These are phyloP conservation scores for Lachnellula subtilissima DNA, from an alignment of 2,329 filamentous ascomycete genomes.

Conservation along the genomic window DNA sequence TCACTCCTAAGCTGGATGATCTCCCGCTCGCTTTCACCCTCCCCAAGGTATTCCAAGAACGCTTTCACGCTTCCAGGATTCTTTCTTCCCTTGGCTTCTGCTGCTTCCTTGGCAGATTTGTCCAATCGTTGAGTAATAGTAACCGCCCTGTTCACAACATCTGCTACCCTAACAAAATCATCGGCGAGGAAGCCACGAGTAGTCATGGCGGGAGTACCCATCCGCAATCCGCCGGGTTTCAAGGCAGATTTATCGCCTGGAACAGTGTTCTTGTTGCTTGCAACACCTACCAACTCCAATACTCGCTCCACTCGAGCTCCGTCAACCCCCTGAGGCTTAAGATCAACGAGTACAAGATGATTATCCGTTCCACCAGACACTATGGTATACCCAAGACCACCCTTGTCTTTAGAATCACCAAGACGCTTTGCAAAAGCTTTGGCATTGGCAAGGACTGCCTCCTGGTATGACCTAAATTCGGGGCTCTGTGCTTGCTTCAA, in stretches of 20 bases:
- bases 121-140: constrained; percentile 72
- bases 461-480: constrained; percentile 91
- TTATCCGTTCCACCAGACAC: constrained; percentile 96
- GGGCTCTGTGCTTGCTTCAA: constrained; percentile 86
- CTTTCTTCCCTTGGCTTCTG: constrained; percentile 63
- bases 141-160: constrained; percentile 80
- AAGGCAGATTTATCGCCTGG: constrained; percentile 92
- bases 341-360: constrained; percentile 88
- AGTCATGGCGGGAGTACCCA: constrained; percentile 97
- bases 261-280: constrained; percentile 99
- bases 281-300: constrained; percentile 87
- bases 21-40: constrained; percentile 63
- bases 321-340: constrained; percentile 84
- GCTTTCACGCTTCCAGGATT: constrained; percentile 58
- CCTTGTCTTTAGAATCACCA: constrained; percentile 61
- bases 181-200: constrained; percentile 85
- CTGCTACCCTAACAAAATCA: constrained; percentile 82
- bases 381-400: constrained; percentile 77
- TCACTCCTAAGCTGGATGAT: constrained; percentile 69
- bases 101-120: constrained; percentile 65
- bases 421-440: constrained; percentile 74
- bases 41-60: constrained; percentile 64
- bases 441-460: constrained; percentile 84
- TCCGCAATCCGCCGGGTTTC: constrained; percentile 85
- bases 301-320: constrained; percentile 86